Evolutionary conservation across 2,329 filamentous ascomycete genomes (phyloP).

Genomic region (Colletotrichum lindemuthianum): DNA sequence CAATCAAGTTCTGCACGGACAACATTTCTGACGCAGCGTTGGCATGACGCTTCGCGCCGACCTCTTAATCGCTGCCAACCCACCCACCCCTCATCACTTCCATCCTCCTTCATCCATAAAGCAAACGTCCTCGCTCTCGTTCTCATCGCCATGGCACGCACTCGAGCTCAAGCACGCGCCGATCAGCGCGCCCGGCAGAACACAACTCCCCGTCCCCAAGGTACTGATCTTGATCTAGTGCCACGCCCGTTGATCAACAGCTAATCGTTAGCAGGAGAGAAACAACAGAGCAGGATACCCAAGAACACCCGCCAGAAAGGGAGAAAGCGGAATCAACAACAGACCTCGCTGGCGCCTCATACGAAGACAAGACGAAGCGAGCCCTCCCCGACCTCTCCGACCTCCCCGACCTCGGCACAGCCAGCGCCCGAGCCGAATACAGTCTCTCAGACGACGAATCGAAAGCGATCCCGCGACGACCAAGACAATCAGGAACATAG

Average conservation of each 20-base stretch:
- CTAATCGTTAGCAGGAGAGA: constrained; percentile 5
- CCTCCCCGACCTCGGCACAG: neutral
- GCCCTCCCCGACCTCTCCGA: too few species aligned
- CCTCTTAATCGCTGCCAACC: constrained; percentile 2
- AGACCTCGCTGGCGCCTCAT: neutral
- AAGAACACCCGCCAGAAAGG: constrained; percentile 13
- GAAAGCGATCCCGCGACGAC: constrained; percentile 6
- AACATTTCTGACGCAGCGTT: constrained; percentile 3
- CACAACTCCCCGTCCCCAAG: constrained; percentile 1
- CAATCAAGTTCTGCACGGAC: constrained; percentile 13
- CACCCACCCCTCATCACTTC: constrained; percentile 1
- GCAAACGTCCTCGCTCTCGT: constrained; percentile 8
- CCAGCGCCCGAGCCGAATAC: neutral
- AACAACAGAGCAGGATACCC: constrained; percentile 7
- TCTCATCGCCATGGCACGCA: constrained; percentile 2
- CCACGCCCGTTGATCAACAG: constrained; percentile 2
- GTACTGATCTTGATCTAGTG: neutral
- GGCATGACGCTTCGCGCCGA: constrained; percentile 5
- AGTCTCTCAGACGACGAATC: neutral
- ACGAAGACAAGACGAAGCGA: neutral
- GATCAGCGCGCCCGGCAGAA: constrained; percentile 1
- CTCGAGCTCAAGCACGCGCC: constrained; percentile 11
- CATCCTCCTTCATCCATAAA: constrained; percentile 4
- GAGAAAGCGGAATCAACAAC: neutral
- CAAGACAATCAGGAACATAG: neutral